Evolutionary conservation across 164 flowering plant species (phyloP), one percentile per base, ranked within the genome.

Genomic region (Santalum album): DNA sequence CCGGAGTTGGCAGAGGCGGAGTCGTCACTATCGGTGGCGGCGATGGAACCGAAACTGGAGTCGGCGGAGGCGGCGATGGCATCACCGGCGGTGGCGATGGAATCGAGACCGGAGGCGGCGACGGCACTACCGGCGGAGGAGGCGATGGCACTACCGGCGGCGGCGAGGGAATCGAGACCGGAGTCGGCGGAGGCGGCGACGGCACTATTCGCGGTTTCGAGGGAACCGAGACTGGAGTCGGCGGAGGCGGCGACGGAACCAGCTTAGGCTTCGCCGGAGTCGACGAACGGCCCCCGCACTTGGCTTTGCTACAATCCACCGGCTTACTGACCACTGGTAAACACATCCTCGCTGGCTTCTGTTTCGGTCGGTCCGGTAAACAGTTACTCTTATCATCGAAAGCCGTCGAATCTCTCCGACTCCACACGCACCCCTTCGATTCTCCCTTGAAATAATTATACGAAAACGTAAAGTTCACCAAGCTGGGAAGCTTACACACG

Each of bases 401-500:
- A 11, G 21, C 58, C 1, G 51, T 19, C 15, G 20, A 38, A 14
- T 26, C 25, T 20, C 56, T 61, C 17, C 24, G 22, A 0, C 19
- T 14, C 1, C 70, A 62, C 39, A 49, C 21, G 54, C 85, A 80
- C 5, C 22, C 53, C 3, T 47, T 23, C 0, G 60, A 71, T 53
- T 71, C 69, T 0, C 73, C 71, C 7, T 53, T 63, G 65, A 79
- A 77, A 26, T 62, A 75, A 34, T 79, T 79, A 23, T 60, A 10
- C 0, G 79, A 68, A 53, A 68, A 69, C 6, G 69, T 68, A 55
- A 79, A 79, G 36, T 77, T 75, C 29, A 1, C 2, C 64, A 79
- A 58, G 25, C 26, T 58, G 1, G 75, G 65, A 53, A 79, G 40
- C 25, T 23, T 10, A 55, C 84, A 79, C 18, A 79, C 21, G 6